Evolutionary conservation across 371 early-diverging fungal species (phyloP), one percentile per base, ranked within the genome.

Genomic region (Rhizopus stolonifer): DNA sequence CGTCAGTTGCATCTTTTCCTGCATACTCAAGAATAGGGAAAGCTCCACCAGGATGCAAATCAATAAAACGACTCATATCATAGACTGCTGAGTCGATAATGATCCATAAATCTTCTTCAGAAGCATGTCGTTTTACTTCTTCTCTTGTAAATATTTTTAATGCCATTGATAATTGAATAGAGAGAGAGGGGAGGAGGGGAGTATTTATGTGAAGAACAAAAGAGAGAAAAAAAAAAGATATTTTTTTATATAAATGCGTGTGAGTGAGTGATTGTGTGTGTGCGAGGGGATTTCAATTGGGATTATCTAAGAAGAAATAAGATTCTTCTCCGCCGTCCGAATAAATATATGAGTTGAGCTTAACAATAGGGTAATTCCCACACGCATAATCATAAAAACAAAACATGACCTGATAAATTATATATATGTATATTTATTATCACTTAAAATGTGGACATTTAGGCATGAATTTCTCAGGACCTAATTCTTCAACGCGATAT

Each of bases 31-130:
- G 58, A 39, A 89, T 81, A 25, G 84, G 85, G 47, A 79, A 79
- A 26, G 74, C 81, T 11, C 99, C 99, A 44, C 99, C 99, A 6
- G 99, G 99, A 60, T 67, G 68, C 51, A 85, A 79, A 54, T 88
- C 74, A 50, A 96, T 46, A 61, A 96, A 99, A 11, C 74, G 70
- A 33, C 96, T 95, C 58, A 91, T 83, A 67, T 99, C 92, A 70
- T 94, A 98, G 1, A 99, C 94, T 52, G 83, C 84, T 26, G 85
- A 84, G 33, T 77, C 70, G 22, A 94, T 75, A 45, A 90, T 87
- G 62, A 95, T 91, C 98, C 98, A 99, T 50, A 86, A 70, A 61
- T 95, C 95, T 19, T 82, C 79, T 56, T 77, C 71, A 47, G 70
- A 69, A 39, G 83, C 76, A 72, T 98, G 97, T 56, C 77, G 65